Evolutionary conservation across 2,329 filamentous ascomycete genomes (phyloP).

Genomic region (Dactylellina cionopaga): DNA sequence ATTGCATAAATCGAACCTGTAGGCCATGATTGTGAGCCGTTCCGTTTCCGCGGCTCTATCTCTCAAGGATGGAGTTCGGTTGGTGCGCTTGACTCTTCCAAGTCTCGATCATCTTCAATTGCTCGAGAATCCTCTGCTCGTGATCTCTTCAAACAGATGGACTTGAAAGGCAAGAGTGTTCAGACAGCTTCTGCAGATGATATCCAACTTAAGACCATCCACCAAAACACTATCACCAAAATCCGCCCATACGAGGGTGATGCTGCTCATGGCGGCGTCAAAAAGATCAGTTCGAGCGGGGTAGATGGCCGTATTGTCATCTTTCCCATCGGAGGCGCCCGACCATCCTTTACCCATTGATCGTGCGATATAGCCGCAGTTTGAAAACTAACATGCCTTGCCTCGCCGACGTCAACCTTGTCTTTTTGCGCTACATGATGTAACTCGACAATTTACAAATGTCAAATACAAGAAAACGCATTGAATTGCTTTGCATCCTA

Average conservation of each 20-base stretch:
- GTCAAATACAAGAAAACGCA: constrained; percentile 40
- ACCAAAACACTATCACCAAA: constrained; percentile 91
- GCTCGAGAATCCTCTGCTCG: constrained; percentile 76
- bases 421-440: constrained; percentile 30
- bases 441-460: constrained; percentile 23
- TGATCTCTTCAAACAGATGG: constrained; percentile 99
- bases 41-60: constrained; percentile 82
- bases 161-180: constrained; percentile 84
- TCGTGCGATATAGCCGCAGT: constrained; percentile 5
- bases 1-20: constrained; percentile 21
- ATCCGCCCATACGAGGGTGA: constrained; percentile 75
- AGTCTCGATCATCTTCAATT: constrained; percentile 50
- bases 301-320: constrained; percentile 85
- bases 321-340: constrained; percentile 60
- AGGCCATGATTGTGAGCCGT: constrained; percentile 78
- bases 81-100: constrained; percentile 76
- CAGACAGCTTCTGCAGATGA: constrained; percentile 74
- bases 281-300: constrained; percentile 84
- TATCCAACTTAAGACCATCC: constrained; percentile 91
- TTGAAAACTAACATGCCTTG: constrained; percentile 1
- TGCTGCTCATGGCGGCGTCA: constrained; percentile 71
- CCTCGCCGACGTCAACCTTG: constrained; percentile 12
- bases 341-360: constrained; percentile 42
- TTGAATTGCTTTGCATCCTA: constrained; percentile 31
- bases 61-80: constrained; percentile 80